phyloP scores from a whole-genome alignment of 2,329 filamentous ascomycete species.

The Colletotrichum falcatum region DNA sequence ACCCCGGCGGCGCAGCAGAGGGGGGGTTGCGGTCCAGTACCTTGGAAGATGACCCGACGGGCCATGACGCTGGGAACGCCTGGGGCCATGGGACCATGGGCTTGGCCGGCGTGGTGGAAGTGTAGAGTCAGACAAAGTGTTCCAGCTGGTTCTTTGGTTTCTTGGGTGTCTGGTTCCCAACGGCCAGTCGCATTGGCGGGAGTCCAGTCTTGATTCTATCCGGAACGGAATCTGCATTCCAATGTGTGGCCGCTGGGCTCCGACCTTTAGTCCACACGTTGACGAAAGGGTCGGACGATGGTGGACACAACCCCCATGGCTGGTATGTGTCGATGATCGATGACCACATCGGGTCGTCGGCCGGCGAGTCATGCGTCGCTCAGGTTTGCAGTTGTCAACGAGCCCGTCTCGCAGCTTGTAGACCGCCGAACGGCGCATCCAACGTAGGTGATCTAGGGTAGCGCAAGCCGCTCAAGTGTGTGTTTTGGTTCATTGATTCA shows the following conservation, averaged over 20 bases:
- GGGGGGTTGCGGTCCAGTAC: slow-evolving; percentile 20
- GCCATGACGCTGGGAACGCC: not conserved
- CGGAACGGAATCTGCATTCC: no score
- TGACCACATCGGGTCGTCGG: not conserved
- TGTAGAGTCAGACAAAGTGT: not conserved
- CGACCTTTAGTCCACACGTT: slow-evolving; percentile 13
- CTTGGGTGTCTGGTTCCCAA: not conserved
- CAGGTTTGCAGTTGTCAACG: not conserved
- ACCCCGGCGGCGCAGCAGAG: slow-evolving; percentile 16
- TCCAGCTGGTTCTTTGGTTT: not conserved
- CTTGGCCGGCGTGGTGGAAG: slow-evolving; percentile 7
- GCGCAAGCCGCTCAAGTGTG: not conserved
- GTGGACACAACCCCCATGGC: not conserved
- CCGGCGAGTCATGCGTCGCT: not conserved
- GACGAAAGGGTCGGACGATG: not conserved
- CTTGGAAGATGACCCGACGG: slow-evolving; percentile 14
- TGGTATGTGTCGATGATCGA: not conserved
- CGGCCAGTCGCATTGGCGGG: not conserved
- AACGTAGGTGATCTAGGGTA: not conserved
- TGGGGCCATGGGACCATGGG: slow-evolving; percentile 23
- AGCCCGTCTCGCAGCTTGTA: not conserved
- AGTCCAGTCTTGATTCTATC: no score
- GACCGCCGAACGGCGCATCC: not conserved
- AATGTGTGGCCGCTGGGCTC: not conserved
- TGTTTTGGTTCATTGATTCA: not conserved